Conservation (phyloP, 116 monocot genomes). For the Papilionanthe hybrid region DNA sequence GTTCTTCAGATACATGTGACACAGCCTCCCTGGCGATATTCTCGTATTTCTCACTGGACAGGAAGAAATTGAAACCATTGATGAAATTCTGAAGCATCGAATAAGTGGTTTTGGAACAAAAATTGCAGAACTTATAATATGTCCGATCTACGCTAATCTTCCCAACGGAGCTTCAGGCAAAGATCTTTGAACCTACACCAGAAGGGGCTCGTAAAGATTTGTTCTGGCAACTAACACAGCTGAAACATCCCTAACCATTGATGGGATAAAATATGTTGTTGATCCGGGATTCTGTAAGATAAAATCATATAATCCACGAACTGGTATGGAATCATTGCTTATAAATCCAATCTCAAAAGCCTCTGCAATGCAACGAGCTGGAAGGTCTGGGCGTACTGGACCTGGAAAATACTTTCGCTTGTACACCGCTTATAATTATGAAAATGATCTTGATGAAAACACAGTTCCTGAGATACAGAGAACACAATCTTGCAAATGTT, state of each 20-base stretch:
- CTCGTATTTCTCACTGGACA: conserved; percentile 96
- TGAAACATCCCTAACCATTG: conserved; percentile 94
- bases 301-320: conserved; percentile 94
- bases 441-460: conserved; percentile 89
- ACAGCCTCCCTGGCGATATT: conserved; percentile 86
- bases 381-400: conserved; percentile 95
- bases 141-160: conserved; percentile 92
- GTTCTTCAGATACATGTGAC: conserved; percentile 96
- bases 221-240: conserved; percentile 97
- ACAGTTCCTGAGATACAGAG: conserved; percentile 94
- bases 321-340: conserved; percentile 93
- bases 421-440: conserved; percentile 87
- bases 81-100: conserved; percentile 92
- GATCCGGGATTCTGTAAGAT: conserved; percentile 97
- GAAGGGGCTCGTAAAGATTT: conserved; percentile 96
- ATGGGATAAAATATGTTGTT: conserved; percentile 97
- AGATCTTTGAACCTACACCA: conserved; percentile 96
- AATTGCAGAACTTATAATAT: conserved; percentile 87
- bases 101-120: conserved; percentile 90
- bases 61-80: conserved; percentile 94
- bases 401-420: conserved; percentile 94
- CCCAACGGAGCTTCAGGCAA: conserved; percentile 97
- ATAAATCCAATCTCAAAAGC: conserved; percentile 93
- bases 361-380: conserved; percentile 94
- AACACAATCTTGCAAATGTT: conserved; percentile 90